phyloP scores from a whole-genome alignment of 2,329 filamentous ascomycete species.

The Aspergillus sp. region DNA sequence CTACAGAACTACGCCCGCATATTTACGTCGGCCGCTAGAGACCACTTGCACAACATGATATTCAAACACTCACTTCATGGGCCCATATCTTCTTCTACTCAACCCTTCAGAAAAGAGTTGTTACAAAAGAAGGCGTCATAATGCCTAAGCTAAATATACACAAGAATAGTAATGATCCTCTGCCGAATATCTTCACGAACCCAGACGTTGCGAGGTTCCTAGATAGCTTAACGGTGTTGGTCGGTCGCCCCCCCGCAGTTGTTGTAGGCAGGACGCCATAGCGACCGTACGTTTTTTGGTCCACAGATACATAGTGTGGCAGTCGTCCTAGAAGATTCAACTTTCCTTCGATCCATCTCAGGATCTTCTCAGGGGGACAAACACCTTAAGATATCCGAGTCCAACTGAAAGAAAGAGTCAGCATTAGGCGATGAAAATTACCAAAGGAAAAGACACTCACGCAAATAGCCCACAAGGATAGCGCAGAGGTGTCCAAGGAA shows the following conservation, averaged over 20 bases:
- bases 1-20: constrained; percentile 2
- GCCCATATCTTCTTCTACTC: no score
- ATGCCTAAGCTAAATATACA: constrained; percentile 25
- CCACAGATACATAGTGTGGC: constrained; percentile 88
- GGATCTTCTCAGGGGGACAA: constrained; percentile 85
- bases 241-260: constrained; percentile 23
- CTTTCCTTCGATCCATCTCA: constrained; percentile 85
- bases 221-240: constrained; percentile 55
- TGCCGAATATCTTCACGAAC: constrained; percentile 49
- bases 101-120: not conserved
- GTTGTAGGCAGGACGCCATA: constrained; percentile 78
- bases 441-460: constrained; percentile 47
- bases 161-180: constrained; percentile 16
- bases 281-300: constrained; percentile 91
- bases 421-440: not conserved
- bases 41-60: constrained; percentile 26
- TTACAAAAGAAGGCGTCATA: constrained; percentile 1
- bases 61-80: constrained; percentile 1
- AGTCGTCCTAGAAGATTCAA: constrained; percentile 77
- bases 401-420: constrained; percentile 54
- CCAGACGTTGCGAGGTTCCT: constrained; percentile 61
- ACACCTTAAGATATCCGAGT: constrained; percentile 80
- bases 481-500: constrained; percentile 83
- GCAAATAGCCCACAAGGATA: constrained; percentile 77
- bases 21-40: constrained; percentile 27